Base-by-base conservation (phyloP, 2,329 filamentous ascomycete genomes). In the Penicillium capsulatum region DNA sequence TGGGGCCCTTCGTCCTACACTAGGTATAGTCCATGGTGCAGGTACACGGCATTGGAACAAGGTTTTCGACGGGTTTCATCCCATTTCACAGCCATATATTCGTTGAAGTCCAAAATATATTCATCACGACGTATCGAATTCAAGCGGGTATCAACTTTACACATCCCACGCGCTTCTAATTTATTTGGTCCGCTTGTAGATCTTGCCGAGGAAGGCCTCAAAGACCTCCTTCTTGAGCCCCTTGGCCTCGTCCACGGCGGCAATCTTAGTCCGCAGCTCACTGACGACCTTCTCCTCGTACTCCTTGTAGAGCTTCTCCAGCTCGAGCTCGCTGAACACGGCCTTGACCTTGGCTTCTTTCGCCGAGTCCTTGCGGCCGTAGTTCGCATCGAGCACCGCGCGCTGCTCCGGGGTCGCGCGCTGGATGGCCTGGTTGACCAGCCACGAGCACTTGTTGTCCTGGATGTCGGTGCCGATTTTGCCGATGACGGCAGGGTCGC, bases 401-500 rank as follows among this genome's bases (percentile, higher is more conserved):
- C 89, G 82, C 77, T 98, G 92, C 65, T 91, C 88, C 1, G 87
- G 81, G 2, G 78, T 90, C 50, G 80, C 85, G 47, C 84, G 77
- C 65, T 81, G 77, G 44, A 98, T 76, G 32, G 92, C 92, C 70
- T 95, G 84, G 77, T 98, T 98, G 69, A 98, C 79, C 44, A 98
- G 74, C 92, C 92, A 98, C 29, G 87, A 94, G 77, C 92, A 98
- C 79, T 98, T 98, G 80, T 98, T 98, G 73, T 98, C 92, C 76
- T 90, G 83, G 68, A 98, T 98, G 62, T 98, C 92, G 45, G 92
- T 98, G 53, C 92, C 92, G 52, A 97, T 95, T 80, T 98, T 98
- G 68, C 92, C 92, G 64, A 98, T 92, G 60, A 89, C 80, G 59
- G 88, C 81, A 27, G 92, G 89, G 56, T 91, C 83, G 57, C 91